Evolutionary conservation across 1,139 yeast species (phyloP).

Genomic region (Kodamaea sp.): DNA sequence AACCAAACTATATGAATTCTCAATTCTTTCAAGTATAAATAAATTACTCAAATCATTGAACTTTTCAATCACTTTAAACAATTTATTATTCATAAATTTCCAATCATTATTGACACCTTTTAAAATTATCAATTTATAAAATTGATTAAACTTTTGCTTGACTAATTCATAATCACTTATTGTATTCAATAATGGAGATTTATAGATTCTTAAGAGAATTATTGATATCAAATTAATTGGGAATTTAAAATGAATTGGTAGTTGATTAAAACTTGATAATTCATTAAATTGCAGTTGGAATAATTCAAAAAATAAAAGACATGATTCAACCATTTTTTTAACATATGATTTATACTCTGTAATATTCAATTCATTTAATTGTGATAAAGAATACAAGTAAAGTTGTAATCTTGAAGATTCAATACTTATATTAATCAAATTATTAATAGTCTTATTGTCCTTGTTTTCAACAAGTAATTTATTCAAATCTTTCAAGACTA

Average conservation of each 20-base stretch:
- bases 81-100: slow-evolving; percentile 26
- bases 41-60: slow-evolving; percentile 22
- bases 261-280: slow-evolving; percentile 25
- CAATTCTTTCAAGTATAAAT: slow-evolving; percentile 8
- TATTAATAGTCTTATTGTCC: slow-evolving; percentile 18
- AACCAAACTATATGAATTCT: slow-evolving; percentile 18
- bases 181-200: slow-evolving; percentile 34
- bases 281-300: slow-evolving; percentile 23
- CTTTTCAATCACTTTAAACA: slow-evolving; percentile 28
- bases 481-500: slow-evolving; percentile 33
- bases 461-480: slow-evolving; percentile 10
- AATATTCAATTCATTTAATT: slow-evolving; percentile 22
- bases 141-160: slow-evolving; percentile 27
- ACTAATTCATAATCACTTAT: slow-evolving; percentile 30
- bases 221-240: slow-evolving; percentile 36
- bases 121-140: slow-evolving; percentile 21
- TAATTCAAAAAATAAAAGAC: slow-evolving; percentile 27
- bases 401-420: slow-evolving; percentile 42
- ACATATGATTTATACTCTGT: slow-evolving; percentile 30
- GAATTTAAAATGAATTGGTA: slow-evolving; percentile 42
- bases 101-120: slow-evolving; percentile 21
- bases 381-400: slow-evolving; percentile 35
- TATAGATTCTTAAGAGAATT: slow-evolving; percentile 32
- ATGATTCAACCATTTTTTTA: slow-evolving; percentile 29
- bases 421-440: slow-evolving; percentile 32